Evolutionary conservation across 805 yeast genomes (phyloP).

Genomic region (Candida khao-thaluensis): DNA sequence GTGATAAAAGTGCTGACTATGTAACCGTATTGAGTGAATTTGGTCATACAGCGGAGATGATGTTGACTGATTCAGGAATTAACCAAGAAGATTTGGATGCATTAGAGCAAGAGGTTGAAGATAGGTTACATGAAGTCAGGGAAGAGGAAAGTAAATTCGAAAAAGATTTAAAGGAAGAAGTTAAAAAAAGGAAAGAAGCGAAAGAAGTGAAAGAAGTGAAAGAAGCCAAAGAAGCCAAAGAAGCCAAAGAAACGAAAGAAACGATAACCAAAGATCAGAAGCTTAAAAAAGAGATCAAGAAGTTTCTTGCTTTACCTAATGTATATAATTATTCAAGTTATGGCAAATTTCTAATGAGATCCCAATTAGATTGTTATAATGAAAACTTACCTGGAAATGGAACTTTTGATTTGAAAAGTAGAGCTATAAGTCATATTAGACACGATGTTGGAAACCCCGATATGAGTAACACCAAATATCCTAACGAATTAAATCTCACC

Average conservation of each 20-base stretch:
- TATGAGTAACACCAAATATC: conserved; percentile 28
- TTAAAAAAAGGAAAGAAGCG: too few species aligned
- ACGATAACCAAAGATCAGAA: conserved; percentile 12
- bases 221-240: conserved; percentile 5
- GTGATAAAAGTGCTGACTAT: conserved; percentile 64
- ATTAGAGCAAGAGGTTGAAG: neutral
- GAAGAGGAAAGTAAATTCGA: neutral
- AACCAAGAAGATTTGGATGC: neutral
- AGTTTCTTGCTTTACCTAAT: conserved; percentile 19
- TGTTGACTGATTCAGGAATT: conserved; percentile 47
- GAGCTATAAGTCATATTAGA: conserved; percentile 87
- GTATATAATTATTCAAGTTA: conserved; percentile 70
- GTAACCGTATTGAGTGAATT: conserved; percentile 69
- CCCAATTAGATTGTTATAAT: conserved; percentile 87
- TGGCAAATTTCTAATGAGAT: conserved; percentile 75
- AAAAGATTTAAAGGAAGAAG: neutral
- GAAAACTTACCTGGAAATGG: conserved; percentile 82
- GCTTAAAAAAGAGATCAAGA: conserved; percentile 19
- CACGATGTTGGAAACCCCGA: conserved; percentile 68
- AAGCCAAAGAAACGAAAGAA: conserved; percentile 9
- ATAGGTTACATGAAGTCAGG: neutral
- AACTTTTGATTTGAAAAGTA: conserved; percentile 84
- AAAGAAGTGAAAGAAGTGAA: too few species aligned
- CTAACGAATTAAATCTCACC: conserved; percentile 1
- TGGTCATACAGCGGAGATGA: conserved; percentile 78